A percentile compares a stretch with the other conserved stretches of the same genome.
These are phyloP conservation scores for Oldenlandia corymbosa DNA, from an alignment of 257 asterid species.

Conservation along the genomic window DNA sequence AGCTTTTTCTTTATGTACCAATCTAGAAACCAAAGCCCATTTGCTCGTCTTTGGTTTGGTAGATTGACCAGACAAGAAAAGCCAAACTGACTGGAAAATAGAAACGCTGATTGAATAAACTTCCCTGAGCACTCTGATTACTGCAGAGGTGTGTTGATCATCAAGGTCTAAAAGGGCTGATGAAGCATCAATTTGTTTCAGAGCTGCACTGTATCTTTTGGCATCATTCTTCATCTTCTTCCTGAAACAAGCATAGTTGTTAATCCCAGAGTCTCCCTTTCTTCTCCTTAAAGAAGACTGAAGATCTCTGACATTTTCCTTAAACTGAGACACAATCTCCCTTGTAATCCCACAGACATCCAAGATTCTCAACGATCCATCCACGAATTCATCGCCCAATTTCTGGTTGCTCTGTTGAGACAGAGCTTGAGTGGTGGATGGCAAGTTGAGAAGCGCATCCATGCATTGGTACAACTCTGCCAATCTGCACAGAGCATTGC, in stretches of 20 bases:
- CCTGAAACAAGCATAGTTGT: constrained; percentile 9
- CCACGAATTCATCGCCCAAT: constrained; percentile 22
- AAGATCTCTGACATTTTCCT: constrained; percentile 25
- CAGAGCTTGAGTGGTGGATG: constrained; percentile 19
- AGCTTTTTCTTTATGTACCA: constrained; percentile 21
- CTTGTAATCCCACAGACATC: constrained; percentile 21
- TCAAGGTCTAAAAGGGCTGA: constrained; percentile 17
- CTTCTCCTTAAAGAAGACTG: constrained; percentile 27
- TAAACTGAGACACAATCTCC: constrained; percentile 18
- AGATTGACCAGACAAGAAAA: constrained; percentile 26
- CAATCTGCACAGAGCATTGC: constrained; percentile 15
- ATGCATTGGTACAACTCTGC: constrained; percentile 14
- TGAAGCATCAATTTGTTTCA: no score
- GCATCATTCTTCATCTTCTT: constrained; percentile 26
- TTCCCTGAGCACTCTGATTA: constrained; percentile 21
- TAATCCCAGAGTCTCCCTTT: constrained; percentile 17
- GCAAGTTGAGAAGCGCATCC: constrained; percentile 29
- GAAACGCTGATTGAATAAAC: constrained; percentile 15
- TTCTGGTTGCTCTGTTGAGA: constrained; percentile 18
- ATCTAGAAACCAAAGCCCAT: constrained; percentile 36
- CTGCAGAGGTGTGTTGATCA: constrained; percentile 16
- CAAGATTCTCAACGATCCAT: constrained; percentile 23
- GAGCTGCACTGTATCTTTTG: constrained; percentile 9
- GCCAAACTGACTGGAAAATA: constrained; percentile 17
- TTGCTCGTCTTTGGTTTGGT: constrained; percentile 25